Conservation (phyloP, 2,329 filamentous ascomycete species). For the Arthrinium puccinioides region DNA sequence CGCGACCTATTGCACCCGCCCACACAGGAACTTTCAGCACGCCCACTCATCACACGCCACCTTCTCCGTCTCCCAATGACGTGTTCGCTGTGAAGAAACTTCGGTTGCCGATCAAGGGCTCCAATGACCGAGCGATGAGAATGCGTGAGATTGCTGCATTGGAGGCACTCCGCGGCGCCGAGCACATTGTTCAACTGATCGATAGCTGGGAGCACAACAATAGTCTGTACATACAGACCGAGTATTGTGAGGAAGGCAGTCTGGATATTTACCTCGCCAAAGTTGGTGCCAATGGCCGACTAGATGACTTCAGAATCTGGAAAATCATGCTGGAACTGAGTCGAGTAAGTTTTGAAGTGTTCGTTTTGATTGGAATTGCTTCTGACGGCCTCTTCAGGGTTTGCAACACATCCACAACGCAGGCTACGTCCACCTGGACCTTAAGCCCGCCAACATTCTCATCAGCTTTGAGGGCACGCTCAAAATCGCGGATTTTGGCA, state of each 20-base stretch:
- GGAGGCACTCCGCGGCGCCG: conserved; percentile 66
- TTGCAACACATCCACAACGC: conserved; percentile 84
- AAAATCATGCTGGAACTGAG: conserved; percentile 88
- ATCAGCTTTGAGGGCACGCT: conserved; percentile 74
- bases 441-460: conserved; percentile 80
- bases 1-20: conserved; percentile 30
- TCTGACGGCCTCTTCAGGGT: conserved; percentile 51
- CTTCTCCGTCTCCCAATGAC: conserved; percentile 44
- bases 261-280: conserved; percentile 79
- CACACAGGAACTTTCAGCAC: conserved; percentile 35
- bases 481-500: conserved; percentile 81
- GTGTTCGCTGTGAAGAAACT: conserved; percentile 95
- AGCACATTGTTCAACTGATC: conserved; percentile 78
- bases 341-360: conserved; percentile 64
- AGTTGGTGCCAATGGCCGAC: conserved; percentile 72
- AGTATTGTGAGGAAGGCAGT: conserved; percentile 92
- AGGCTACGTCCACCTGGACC: conserved; percentile 77
- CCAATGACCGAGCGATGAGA: conserved; percentile 74
- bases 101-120: conserved; percentile 69
- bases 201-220: conserved; percentile 82
- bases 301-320: conserved; percentile 98
- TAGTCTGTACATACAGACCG: conserved; percentile 93
- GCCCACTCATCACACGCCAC: conserved; percentile 42
- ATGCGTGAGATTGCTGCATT: conserved; percentile 78
- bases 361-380: no score